Conservation (phyloP, 2,329 filamentous ascomycete species). For the Phoma herbarum region DNA sequence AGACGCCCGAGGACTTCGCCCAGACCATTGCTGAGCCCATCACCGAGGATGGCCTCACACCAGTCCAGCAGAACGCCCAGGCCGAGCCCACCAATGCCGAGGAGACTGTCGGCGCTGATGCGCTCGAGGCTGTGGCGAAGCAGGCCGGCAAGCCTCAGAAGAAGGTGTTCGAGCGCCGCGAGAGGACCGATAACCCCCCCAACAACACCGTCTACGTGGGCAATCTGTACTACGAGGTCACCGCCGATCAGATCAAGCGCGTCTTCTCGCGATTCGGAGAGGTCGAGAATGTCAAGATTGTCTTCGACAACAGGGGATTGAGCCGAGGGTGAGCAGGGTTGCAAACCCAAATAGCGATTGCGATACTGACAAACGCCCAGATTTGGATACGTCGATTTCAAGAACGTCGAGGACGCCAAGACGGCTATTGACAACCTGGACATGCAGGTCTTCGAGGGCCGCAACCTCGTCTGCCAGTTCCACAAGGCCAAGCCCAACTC, state of each 20-base stretch:
- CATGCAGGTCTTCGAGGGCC: conserved; percentile 69
- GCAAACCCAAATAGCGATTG: not conserved
- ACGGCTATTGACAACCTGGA: conserved; percentile 67
- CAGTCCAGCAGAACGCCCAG: conserved; percentile 35
- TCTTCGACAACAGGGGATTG: conserved; percentile 68
- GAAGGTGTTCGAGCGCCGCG: conserved; percentile 6
- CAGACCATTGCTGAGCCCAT: conserved; percentile 49
- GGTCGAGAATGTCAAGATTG: conserved; percentile 62
- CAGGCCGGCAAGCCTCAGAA: not conserved
- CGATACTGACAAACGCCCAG: conserved; percentile 51
- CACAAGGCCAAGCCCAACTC: conserved; percentile 48
- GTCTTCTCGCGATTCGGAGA: conserved; percentile 68
- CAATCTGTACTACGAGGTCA: conserved; percentile 75
- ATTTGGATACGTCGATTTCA: conserved; percentile 73
- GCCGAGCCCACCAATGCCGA: conserved; percentile 38
- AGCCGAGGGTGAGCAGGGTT: conserved; percentile 70
- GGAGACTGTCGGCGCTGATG: conserved; percentile 39
- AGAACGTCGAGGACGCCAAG: conserved; percentile 61
- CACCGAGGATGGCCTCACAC: conserved; percentile 45
- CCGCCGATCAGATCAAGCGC: conserved; percentile 65
- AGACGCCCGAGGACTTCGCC: conserved; percentile 42
- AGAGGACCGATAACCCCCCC: conserved; percentile 22
- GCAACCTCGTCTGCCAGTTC: conserved; percentile 70
- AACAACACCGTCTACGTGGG: conserved; percentile 67
- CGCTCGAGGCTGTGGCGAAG: conserved; percentile 29